Evolutionary conservation across 2,329 filamentous ascomycete genomes (phyloP).

Genomic region (Fusarium nisikadoi): DNA sequence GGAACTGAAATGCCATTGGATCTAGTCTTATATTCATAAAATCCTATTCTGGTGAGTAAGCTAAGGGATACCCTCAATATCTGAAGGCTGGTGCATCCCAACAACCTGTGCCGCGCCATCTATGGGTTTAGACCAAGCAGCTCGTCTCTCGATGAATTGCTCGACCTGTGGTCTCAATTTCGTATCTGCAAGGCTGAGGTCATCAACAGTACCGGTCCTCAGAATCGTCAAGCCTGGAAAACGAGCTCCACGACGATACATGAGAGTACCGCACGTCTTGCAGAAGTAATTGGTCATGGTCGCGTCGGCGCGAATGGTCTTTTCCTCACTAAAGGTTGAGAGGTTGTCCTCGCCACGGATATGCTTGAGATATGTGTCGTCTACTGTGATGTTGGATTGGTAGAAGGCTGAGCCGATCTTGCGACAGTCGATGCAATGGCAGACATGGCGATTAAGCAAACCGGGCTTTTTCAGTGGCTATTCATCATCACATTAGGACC

Average conservation of each 20-base stretch:
- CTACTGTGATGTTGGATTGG: not conserved
- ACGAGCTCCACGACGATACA: constrained; percentile 63
- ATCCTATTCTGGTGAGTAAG: not conserved
- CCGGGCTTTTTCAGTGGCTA: not conserved
- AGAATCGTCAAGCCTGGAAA: constrained; percentile 61
- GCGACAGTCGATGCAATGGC: constrained; percentile 1
- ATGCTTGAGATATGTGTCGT: not conserved
- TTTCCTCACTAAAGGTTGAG: not conserved
- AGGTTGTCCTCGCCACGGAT: not conserved
- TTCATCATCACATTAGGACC: not conserved
- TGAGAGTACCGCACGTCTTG: constrained; percentile 65
- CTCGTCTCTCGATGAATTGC: constrained; percentile 62
- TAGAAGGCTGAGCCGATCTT: constrained; percentile 6
- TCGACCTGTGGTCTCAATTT: constrained; percentile 65
- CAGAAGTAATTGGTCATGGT: constrained; percentile 73
- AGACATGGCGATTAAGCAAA: not conserved
- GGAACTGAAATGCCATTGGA: not conserved
- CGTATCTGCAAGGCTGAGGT: constrained; percentile 67
- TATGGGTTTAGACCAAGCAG: constrained; percentile 47
- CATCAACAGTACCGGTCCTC: constrained; percentile 70
- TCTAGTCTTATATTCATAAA: not conserved
- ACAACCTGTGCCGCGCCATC: not conserved
- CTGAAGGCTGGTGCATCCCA: not conserved
- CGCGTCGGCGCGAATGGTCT: not conserved
- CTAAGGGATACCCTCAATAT: not conserved